phyloP scores from a whole-genome alignment of 2,329 filamentous ascomycete genomes.

The Scedosporium dehoogii region DNA sequence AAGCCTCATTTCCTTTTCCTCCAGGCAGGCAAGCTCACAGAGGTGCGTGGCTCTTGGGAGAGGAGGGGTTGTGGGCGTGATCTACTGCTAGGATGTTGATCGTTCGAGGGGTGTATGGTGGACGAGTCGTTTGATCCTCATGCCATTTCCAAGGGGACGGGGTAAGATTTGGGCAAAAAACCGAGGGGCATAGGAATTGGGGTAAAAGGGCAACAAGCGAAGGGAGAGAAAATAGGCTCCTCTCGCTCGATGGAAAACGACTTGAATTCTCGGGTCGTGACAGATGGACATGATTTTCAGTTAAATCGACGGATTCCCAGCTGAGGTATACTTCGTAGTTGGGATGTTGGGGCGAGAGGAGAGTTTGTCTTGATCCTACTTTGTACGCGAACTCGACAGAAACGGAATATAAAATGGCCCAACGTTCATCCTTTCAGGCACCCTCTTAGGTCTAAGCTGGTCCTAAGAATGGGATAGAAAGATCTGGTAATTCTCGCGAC shows the following conservation, averaged over 20 bases:
- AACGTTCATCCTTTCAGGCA: no score
- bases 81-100: not conserved
- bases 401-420: no score
- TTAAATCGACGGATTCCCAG: conserved; percentile 4
- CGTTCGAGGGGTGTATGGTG: not conserved
- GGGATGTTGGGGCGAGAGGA: not conserved
- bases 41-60: no score
- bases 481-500: not conserved
- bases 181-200: not conserved
- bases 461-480: no score
- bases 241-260: not conserved
- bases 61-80: not conserved
- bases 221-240: not conserved
- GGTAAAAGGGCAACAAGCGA: not conserved
- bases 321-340: not conserved
- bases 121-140: not conserved
- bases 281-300: conserved; percentile 3
- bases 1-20: no score
- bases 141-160: not conserved
- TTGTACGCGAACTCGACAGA: not conserved
- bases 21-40: no score
- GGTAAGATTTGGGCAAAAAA: not conserved
- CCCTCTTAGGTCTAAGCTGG: no score
- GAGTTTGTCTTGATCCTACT: not conserved
- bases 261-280: not conserved